Base-by-base conservation (phyloP, 768 basidiomycete genomes). In the Tylopilus vinaceipallidus region DNA sequence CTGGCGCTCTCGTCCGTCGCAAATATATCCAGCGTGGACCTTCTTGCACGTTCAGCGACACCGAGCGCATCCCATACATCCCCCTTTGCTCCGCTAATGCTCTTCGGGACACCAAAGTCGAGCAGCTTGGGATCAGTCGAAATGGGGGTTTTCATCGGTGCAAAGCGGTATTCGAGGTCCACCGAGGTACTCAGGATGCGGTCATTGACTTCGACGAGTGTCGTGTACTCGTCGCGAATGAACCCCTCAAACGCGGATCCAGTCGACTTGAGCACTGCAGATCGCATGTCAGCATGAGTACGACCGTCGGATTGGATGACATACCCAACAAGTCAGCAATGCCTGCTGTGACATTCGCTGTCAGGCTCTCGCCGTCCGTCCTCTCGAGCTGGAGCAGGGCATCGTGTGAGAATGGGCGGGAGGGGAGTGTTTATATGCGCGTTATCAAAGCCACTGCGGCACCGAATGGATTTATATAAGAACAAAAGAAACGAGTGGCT, bases 141-240 rank as follows among this genome's bases (percentile, higher is more conserved):
- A 2, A 75, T 39, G 3, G 66, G 47, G 32, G 89, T 68, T 3
- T 59, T 42, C 29, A 88, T 60, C 0, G 76, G 71, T 19, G 63
- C 55, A 63, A 91, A 89, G 2, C 71, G 78, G 67, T 93, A 95
- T 2, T 71, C 66, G 20, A 92, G 73, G 54, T 95, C 88, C 48
- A 98, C 74, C 5, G 89, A 81, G 2, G 95, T 98, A 16, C 88
- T 90, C 71, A 98, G 86, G 60, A 98, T 86, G 9, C 95, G 81
- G 56, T 98, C 95, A 57, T 84, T 68, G 37, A 95, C 94, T 55
- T 88, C 84, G 13, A 67, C 73, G 19, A 95, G 80, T 2, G 91
- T 94, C n/a, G 94, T 94, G 69, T 83, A 91, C 61, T 93, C 89
- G 67, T 95, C 93, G 3, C 81, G 78, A 42, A 88, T 65, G 69